phyloP scores from a whole-genome alignment of 2,329 filamentous ascomycete species.

The Corniculantispora saksenae region DNA sequence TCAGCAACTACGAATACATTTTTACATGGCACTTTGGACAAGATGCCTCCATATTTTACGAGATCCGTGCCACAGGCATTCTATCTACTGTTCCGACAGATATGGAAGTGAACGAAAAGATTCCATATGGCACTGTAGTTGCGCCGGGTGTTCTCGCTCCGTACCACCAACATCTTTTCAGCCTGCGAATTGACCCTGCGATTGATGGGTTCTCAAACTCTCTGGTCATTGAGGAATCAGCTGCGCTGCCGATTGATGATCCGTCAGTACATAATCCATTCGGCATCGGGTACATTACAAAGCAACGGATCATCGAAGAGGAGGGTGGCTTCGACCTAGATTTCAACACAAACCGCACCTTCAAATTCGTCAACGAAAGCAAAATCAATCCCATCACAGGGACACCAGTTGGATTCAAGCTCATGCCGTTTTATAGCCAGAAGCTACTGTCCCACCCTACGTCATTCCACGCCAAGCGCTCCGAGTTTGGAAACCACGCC shows the following conservation, averaged over 20 bases:
- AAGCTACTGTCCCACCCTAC: constrained; percentile 41
- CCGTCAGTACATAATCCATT: constrained; percentile 52
- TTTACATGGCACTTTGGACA: constrained; percentile 52
- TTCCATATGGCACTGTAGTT: constrained; percentile 61
- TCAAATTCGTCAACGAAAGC: constrained; percentile 51
- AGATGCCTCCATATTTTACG: constrained; percentile 44
- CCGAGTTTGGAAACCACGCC: constrained; percentile 45
- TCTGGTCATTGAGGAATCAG: constrained; percentile 42
- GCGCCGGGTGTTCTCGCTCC: constrained; percentile 62
- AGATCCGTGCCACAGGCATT: constrained; percentile 46
- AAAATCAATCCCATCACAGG: constrained; percentile 43
- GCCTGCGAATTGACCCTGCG: constrained; percentile 64
- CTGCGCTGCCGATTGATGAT: constrained; percentile 43
- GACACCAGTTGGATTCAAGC: constrained; percentile 48
- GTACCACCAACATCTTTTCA: constrained; percentile 70
- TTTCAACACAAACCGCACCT: constrained; percentile 47
- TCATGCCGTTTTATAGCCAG: constrained; percentile 48
- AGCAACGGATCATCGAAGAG: constrained; percentile 42
- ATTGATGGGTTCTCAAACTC: constrained; percentile 62
- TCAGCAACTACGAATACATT: constrained; percentile 63
- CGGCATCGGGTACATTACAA: constrained; percentile 47
- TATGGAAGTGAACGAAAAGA: constrained; percentile 52
- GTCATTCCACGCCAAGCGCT: constrained; percentile 41
- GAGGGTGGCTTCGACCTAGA: constrained; percentile 52
- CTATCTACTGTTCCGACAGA: constrained; percentile 46